Conservation (phyloP, 1,284 basidiomycete species). For the Trichosporon inkin region DNA sequence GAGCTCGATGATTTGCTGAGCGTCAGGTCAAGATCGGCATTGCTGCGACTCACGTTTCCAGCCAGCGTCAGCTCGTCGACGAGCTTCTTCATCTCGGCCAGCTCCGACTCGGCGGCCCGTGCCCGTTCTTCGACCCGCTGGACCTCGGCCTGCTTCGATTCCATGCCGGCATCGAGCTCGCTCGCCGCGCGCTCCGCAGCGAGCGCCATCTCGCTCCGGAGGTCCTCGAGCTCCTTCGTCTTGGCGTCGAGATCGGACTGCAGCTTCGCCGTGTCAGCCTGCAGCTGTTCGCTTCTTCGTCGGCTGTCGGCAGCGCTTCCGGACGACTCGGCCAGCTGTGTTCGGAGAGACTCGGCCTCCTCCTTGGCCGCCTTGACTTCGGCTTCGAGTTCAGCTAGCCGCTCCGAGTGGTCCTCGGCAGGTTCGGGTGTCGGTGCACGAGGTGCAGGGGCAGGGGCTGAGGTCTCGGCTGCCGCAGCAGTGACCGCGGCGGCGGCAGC, state of each 20-base stretch:
- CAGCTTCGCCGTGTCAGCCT: slow-evolving; percentile 32
- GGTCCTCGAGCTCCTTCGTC: slow-evolving; percentile 36
- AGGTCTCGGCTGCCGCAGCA: background rate
- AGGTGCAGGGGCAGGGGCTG: background rate
- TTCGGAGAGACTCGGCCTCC: slow-evolving; percentile 34
- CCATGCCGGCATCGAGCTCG: slow-evolving; percentile 50
- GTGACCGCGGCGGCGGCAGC: background rate
- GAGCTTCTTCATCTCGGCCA: slow-evolving; percentile 37
- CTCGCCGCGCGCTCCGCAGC: slow-evolving; percentile 38
- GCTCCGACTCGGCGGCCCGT: slow-evolving; percentile 38
- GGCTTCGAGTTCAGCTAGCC: slow-evolving; percentile 27
- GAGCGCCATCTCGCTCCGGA: slow-evolving; percentile 43
- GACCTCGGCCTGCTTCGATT: slow-evolving; percentile 47
- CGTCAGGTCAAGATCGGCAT: slow-evolving; percentile 8
- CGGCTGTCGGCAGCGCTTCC: slow-evolving; percentile 41
- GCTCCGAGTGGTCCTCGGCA: slow-evolving; percentile 3
- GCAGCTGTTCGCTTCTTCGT: slow-evolving; percentile 34
- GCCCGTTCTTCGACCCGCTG: slow-evolving; percentile 39
- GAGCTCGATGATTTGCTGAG: slow-evolving; percentile 80
- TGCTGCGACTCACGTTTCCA: slow-evolving; percentile 36
- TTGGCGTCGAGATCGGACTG: slow-evolving; percentile 31
- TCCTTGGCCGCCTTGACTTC: slow-evolving; percentile 30
- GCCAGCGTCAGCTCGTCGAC: slow-evolving; percentile 46
- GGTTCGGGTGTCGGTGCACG: background rate
- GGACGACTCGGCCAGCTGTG: slow-evolving; percentile 35